phyloP scores from a whole-genome alignment of 2,329 filamentous ascomycete species.

The Penicillium italicum region DNA sequence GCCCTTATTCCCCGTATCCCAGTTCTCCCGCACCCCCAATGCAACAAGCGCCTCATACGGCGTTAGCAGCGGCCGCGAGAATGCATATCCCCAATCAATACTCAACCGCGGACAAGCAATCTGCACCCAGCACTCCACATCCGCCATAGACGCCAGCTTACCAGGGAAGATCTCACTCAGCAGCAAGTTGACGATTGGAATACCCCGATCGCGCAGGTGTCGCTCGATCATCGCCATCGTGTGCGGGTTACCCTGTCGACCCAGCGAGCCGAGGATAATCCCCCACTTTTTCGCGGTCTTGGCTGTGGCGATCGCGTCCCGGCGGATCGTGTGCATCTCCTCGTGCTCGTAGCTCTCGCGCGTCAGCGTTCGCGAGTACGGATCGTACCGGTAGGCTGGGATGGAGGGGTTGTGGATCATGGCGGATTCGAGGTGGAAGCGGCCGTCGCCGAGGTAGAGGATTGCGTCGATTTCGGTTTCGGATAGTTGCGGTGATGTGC shows the following conservation, averaged over 20 bases:
- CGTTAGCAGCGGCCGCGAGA: constrained; percentile 79
- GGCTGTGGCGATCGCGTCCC: constrained; percentile 71
- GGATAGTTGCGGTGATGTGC: constrained; percentile 77
- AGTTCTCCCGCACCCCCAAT: constrained; percentile 74
- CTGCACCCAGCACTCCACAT: constrained; percentile 98
- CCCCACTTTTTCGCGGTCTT: constrained; percentile 84
- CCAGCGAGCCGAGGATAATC: constrained; percentile 85
- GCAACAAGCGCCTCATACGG: constrained; percentile 93
- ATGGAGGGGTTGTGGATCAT: constrained; percentile 97
- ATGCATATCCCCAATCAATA: constrained; percentile 99
- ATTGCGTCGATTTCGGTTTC: constrained; percentile 67
- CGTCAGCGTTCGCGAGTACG: constrained; percentile 87
- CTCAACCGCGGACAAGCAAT: constrained; percentile 94
- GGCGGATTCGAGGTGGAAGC: constrained; percentile 94
- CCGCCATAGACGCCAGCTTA: constrained; percentile 86
- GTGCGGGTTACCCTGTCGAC: constrained; percentile 91
- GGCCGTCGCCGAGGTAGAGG: constrained; percentile 84
- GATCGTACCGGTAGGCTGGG: constrained; percentile 93
- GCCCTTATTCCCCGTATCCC: constrained; percentile 58
- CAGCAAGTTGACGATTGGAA: constrained; percentile 79
- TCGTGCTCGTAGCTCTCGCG: constrained; percentile 88
- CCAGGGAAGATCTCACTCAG: constrained; percentile 95
- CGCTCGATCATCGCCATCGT: constrained; percentile 84
- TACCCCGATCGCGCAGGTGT: constrained; percentile 65
- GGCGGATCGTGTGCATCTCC: constrained; percentile 79